Evolutionary conservation across 306 rosid genomes (phyloP).

Genomic region (Trichosanthes cucumerina): DNA sequence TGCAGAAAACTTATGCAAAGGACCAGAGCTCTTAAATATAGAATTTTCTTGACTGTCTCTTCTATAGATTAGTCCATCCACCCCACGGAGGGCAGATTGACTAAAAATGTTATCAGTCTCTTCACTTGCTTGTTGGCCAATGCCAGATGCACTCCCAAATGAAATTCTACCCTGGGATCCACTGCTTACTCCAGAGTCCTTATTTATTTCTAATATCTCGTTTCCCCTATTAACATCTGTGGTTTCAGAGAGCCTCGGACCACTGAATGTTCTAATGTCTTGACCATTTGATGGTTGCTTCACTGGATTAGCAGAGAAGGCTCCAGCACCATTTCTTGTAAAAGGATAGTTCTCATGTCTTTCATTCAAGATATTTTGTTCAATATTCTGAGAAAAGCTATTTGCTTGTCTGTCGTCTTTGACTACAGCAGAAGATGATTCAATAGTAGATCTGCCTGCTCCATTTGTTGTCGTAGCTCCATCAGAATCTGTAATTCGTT

Average conservation of each 20-base stretch:
- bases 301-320: slow-evolving; percentile 20
- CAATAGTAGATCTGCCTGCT: slow-evolving; percentile 22
- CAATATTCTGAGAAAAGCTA: slow-evolving; percentile 28
- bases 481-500: slow-evolving; percentile 34
- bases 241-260: slow-evolving; percentile 22
- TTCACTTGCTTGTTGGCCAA: slow-evolving; percentile 29
- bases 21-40: slow-evolving; percentile 23
- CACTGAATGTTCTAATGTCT: slow-evolving; percentile 27
- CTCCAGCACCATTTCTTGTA: slow-evolving; percentile 25
- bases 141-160: slow-evolving; percentile 25
- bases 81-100: slow-evolving; percentile 31
- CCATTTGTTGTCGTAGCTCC: slow-evolving; percentile 69
- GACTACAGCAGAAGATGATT: slow-evolving; percentile 23
- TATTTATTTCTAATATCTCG: slow-evolving; percentile 24
- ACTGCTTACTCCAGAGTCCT: slow-evolving; percentile 19
- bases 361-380: slow-evolving; percentile 27
- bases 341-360: slow-evolving; percentile 11
- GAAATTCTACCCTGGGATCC: slow-evolving; percentile 25
- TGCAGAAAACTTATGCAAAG: slow-evolving; percentile 30
- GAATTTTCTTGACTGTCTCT: slow-evolving; percentile 39
- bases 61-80: slow-evolving; percentile 31
- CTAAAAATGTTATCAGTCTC: slow-evolving; percentile 27
- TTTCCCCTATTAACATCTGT: slow-evolving; percentile 25
- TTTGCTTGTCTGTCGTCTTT: slow-evolving; percentile 24
- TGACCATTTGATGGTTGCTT: slow-evolving; percentile 30